phyloP scores from a whole-genome alignment of 257 asterid species.

The Rubia yunnanensis region DNA sequence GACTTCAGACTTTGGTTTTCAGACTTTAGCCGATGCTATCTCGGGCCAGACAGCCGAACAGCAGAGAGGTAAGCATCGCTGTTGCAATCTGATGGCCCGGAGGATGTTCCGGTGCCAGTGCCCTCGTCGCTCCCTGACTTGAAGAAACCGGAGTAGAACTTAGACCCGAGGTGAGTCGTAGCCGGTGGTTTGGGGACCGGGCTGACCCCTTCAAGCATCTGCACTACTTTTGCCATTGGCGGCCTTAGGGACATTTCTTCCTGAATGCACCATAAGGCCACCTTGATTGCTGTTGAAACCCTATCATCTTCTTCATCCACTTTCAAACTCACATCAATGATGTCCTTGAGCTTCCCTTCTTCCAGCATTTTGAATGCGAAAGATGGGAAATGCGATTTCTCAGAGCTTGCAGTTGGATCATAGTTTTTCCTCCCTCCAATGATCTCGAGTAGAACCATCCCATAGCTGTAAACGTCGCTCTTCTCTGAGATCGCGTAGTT shows the following conservation, averaged over 20 bases:
- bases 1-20: too few species aligned
- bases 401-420: constrained; percentile 49
- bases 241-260: constrained; percentile 83
- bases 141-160: constrained; percentile 46
- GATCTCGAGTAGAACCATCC: constrained; percentile 88
- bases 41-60: constrained; percentile 86
- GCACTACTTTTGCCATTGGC: constrained; percentile 84
- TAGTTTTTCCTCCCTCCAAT: constrained; percentile 83
- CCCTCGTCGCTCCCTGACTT: constrained; percentile 64
- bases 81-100: constrained; percentile 79
- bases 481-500: constrained; percentile 90
- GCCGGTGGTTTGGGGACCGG: constrained; percentile 70
- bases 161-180: constrained; percentile 50
- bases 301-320: constrained; percentile 58
- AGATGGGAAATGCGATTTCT: constrained; percentile 72
- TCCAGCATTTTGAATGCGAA: constrained; percentile 82
- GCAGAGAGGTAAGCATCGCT: constrained; percentile 78
- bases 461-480: constrained; percentile 87
- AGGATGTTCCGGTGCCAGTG: constrained; percentile 50
- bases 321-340: constrained; percentile 49
- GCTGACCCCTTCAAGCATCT: constrained; percentile 86
- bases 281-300: constrained; percentile 49
- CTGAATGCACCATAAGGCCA: constrained; percentile 96
- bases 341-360: constrained; percentile 68
- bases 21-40: constrained; percentile 40